Percentiles rank a stretch among this genome's conserved stretches.
Evolutionary conservation across 768 basidiomycete genomes (phyloP).

Genomic region (Mycena indigotica): DNA sequence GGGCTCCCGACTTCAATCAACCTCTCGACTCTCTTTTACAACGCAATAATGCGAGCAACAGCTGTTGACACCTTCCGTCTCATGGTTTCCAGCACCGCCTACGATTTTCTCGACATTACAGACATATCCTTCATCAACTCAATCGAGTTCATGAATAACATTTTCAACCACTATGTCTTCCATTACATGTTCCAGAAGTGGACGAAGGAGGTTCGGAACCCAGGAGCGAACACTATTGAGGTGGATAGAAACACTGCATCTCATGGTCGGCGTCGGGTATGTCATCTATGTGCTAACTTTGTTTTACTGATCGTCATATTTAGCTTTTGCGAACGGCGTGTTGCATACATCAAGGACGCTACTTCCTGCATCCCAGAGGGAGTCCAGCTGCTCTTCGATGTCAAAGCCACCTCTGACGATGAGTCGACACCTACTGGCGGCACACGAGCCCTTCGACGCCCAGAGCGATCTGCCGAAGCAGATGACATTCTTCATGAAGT

Average conservation of each 20-base stretch:
- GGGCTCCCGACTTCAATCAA: slow-evolving; percentile 12
- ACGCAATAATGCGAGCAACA: slow-evolving; percentile 5
- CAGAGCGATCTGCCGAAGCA: slow-evolving; percentile 6
- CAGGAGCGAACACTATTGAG: neutral
- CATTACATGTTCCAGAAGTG: slow-evolving; percentile 7
- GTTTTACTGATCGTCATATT: neutral
- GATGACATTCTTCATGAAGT: slow-evolving; percentile 1
- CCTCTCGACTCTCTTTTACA: slow-evolving; percentile 13
- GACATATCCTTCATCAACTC: slow-evolving; percentile 6
- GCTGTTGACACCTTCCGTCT: slow-evolving; percentile 15
- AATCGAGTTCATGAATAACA: neutral
- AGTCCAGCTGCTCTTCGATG: neutral
- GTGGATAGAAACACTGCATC: neutral
- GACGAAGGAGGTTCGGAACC: slow-evolving; percentile 5
- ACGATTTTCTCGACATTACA: slow-evolving; percentile 10
- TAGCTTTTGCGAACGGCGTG: neutral
- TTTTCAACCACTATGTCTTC: slow-evolving; percentile 17
- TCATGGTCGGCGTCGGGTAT: slow-evolving; percentile 2
- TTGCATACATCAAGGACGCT: neutral
- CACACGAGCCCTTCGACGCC: slow-evolving; percentile 5
- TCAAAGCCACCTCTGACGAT: slow-evolving; percentile 15
- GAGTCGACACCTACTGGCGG: too few relatives aligned
- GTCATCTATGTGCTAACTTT: neutral
- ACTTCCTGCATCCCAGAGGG: neutral
- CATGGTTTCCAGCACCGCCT: neutral